These are phyloP conservation scores for Fusarium phyllophilum DNA, from an alignment of 2,329 filamentous ascomycete species.

Conservation along the genomic window DNA sequence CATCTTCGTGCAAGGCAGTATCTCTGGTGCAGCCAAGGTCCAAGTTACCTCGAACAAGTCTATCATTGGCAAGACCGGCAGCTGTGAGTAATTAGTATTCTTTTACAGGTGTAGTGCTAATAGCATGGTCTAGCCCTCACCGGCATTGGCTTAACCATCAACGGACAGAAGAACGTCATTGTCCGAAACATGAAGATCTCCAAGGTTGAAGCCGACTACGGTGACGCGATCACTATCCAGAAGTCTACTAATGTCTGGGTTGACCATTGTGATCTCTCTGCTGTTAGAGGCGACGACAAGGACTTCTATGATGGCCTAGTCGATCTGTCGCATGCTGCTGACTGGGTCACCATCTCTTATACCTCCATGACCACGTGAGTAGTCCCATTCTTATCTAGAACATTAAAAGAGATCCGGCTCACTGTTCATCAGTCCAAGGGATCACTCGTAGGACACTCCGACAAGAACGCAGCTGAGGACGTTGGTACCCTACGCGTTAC, in stretches of 20 bases:
- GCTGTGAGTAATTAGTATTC: conserved; percentile 1
- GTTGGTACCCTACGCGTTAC: conserved; percentile 67
- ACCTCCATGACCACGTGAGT: conserved; percentile 54
- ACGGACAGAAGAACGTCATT: conserved; percentile 59
- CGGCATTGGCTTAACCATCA: conserved; percentile 32
- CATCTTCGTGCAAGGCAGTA: conserved; percentile 35
- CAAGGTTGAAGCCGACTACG: conserved; percentile 57
- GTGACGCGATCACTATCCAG: conserved; percentile 64
- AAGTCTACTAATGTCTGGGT: conserved; percentile 59
- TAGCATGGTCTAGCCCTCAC: conserved; percentile 4
- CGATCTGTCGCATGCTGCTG: conserved; percentile 57
- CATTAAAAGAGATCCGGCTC: fast-evolving
- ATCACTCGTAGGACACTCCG: conserved; percentile 69
- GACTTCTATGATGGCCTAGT: conserved; percentile 57
- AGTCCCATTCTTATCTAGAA: no score
- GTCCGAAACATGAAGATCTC: conserved; percentile 65
- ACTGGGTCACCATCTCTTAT: conserved; percentile 56
- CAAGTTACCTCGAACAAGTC: conserved; percentile 39
- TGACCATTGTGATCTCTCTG: conserved; percentile 56
- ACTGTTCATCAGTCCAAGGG: conserved; percentile 56
- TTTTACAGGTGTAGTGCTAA: fast-evolving
- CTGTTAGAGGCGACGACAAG: conserved; percentile 52
- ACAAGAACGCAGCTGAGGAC: conserved; percentile 67
- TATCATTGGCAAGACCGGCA: conserved; percentile 37
- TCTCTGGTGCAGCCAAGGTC: conserved; percentile 38